These are phyloP conservation scores for Limonium bicolor DNA, from an alignment of 148 eudicot genomes.

Conservation along the genomic window DNA sequence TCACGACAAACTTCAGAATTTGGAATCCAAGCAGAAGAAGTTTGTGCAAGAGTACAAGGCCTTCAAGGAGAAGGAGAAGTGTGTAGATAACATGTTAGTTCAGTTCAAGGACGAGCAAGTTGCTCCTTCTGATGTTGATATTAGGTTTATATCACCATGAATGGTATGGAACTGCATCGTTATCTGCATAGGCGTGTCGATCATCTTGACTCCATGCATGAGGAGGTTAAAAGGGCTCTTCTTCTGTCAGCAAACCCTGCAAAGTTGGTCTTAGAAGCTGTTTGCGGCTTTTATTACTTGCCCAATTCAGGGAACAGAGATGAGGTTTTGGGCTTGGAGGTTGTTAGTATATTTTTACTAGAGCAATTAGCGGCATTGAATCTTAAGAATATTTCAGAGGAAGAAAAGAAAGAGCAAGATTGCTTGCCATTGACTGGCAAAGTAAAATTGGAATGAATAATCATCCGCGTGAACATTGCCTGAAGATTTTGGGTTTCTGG, in stretches of 20 bases:
- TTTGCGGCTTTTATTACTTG: slow-evolving; percentile 43
- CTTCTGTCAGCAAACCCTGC: slow-evolving; percentile 28
- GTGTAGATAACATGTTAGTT: slow-evolving; percentile 1
- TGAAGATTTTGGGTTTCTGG: slow-evolving; percentile 28
- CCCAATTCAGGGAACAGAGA: slow-evolving; percentile 16
- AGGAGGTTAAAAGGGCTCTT: slow-evolving; percentile 30
- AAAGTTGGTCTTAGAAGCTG: slow-evolving; percentile 47
- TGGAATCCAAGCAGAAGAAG: no score
- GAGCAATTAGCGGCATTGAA: slow-evolving; percentile 28
- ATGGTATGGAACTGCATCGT: slow-evolving; percentile 29
- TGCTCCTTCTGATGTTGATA: slow-evolving; percentile 24
- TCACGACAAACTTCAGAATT: no score
- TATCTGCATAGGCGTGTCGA: slow-evolving; percentile 23
- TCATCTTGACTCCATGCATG: slow-evolving; percentile 18
- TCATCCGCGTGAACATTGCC: slow-evolving; percentile 1
- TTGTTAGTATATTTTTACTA: slow-evolving; percentile 34
- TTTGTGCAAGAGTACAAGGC: no score
- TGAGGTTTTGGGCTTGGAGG: slow-evolving; percentile 3
- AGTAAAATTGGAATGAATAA: slow-evolving; percentile 11
- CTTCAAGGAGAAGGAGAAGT: neutral
- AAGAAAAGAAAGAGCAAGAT: slow-evolving; percentile 27
- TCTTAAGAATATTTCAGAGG: slow-evolving; percentile 12
- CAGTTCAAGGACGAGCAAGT: slow-evolving; percentile 2
- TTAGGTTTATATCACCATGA: slow-evolving; percentile 26
- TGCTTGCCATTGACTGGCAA: slow-evolving; percentile 36